Base-by-base conservation (phyloP, 805 yeast species). In the Hanseniaspora lachancei region DNA sequence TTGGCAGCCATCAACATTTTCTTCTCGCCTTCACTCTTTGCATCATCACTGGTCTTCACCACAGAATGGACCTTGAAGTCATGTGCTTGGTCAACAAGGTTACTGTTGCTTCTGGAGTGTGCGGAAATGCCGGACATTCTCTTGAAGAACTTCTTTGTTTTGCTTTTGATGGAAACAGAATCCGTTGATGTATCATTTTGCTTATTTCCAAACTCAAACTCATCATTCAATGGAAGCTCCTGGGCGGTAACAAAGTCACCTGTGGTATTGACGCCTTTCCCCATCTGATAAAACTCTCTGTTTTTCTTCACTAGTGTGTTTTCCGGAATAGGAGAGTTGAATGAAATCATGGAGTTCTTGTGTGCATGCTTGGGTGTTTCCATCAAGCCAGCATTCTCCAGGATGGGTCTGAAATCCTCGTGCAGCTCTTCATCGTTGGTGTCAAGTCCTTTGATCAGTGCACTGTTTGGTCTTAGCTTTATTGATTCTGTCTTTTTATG, bases 171-270 rank as follows among this genome's bases (percentile, higher is more conserved):
- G 3, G 48, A 23, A 6, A 20, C 46, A 2, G 47, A 12, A 15
- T 23, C 39, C 2, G 55, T 40, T 35, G 47, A 8, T 3, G 44
- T 40, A 2, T 34, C 49, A 36, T 18, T 36, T 27, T 52, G 49
- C 27, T 42, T 47, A 9, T 23, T 36, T 35, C 32, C 39, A 21
- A 16, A 8, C 9, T 53, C 29, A 12, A 36, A 10, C 7, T 39
- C 34, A 7, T 35, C 42, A 5, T 12, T 38, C n/a, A 38, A 2
- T n/a, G 59, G 62, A 42, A 64, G 62, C 40, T 66, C 68, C 39
- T 63, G 62, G 2, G 70, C 70, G 5, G 70, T 67, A 4, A 64
- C 62, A 47, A 60, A 67, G 8, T 56, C 63, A 41, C 59, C 60
- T 8, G 60, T 62, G 44, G 63, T 63, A 9, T 67, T 63, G 6